Evolutionary conservation across 75 land plant genomes (phyloP).

Genomic region (Larix kaempferi): DNA sequence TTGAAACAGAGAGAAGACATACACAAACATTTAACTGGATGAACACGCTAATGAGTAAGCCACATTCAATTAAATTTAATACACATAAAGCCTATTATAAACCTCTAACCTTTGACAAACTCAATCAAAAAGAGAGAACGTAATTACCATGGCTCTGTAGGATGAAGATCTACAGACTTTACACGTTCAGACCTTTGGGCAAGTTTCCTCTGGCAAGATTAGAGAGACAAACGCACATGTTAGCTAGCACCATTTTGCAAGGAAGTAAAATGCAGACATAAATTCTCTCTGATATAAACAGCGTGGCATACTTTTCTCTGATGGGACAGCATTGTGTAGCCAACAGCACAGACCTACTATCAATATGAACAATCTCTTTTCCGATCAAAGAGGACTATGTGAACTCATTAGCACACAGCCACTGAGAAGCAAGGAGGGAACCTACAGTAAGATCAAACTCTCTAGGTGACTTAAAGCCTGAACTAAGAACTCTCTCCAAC

Average conservation of each 20-base stretch:
- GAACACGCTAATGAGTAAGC: background rate
- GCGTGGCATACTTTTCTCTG: background rate
- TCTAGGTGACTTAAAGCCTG: background rate
- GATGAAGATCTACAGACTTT: conserved; percentile 80
- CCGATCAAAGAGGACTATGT: background rate
- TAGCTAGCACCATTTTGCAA: conserved; percentile 2
- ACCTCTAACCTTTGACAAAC: background rate
- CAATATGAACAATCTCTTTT: background rate
- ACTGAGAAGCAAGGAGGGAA: background rate
- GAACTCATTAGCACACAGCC: background rate
- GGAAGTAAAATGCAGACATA: background rate
- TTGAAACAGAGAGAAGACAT: background rate
- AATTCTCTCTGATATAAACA: background rate
- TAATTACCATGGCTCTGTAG: conserved; percentile 76
- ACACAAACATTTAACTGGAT: background rate
- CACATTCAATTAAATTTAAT: too few relatives aligned
- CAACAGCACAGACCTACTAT: background rate
- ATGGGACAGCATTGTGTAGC: background rate
- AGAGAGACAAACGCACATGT: background rate
- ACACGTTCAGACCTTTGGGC: conserved; percentile 83
- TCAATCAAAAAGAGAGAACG: background rate
- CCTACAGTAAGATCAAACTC: background rate
- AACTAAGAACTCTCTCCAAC: background rate
- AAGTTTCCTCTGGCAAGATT: conserved; percentile 59
- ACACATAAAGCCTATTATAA: background rate